Base-by-base conservation (phyloP, 1,284 basidiomycete species). In the Ganoderma sinense region DNA sequence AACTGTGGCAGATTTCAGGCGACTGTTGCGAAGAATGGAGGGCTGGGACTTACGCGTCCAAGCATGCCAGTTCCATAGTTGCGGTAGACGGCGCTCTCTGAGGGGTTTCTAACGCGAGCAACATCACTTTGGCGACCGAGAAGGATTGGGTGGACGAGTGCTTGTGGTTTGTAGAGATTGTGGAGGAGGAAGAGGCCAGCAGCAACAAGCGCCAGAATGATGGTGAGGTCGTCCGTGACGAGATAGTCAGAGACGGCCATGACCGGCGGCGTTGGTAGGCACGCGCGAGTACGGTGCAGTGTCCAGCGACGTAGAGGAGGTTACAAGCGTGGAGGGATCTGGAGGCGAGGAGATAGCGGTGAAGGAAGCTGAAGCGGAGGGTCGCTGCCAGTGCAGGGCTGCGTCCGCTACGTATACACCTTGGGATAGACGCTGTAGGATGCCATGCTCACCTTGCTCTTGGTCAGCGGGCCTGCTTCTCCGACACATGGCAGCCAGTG, bases 61-160 rank as follows among this genome's bases (percentile, higher is more conserved):
- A 92, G 87, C 69, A 93, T 83, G 6, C 93, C 93, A 31, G 92
- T 94, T 13, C 89, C 86, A 84, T 95, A 95, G 82, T 94, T 94
- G 76, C 93, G 88, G 79, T 94, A 94, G 8, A 93, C 84, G 1
- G 94, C 91, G 75, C 92, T 94, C 80, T 95, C 92, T 36, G 86
- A 83, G 8, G 90, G 86, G 73, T 93, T 89, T 64, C 93, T 83
- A 10, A 94, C 93, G 56, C 92, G 87, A n/a, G 89, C 90, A 36
- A 90, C 91, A 81, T 95, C 94, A 74, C 93, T 94, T 83, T 95
- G 94, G 59, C 93, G 84, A 16, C 93, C 94, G 2, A 95, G 86
- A 11, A 95, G 85, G 74, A 95, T 93, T 14, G 94, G 94, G 75
- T 95, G 94, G 0, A 94, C 92, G 48, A 95, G 87, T 1, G 93